Evolutionary conservation across 1,284 basidiomycete species (phyloP).

Genomic region (Ganoderma resinaceum): DNA sequence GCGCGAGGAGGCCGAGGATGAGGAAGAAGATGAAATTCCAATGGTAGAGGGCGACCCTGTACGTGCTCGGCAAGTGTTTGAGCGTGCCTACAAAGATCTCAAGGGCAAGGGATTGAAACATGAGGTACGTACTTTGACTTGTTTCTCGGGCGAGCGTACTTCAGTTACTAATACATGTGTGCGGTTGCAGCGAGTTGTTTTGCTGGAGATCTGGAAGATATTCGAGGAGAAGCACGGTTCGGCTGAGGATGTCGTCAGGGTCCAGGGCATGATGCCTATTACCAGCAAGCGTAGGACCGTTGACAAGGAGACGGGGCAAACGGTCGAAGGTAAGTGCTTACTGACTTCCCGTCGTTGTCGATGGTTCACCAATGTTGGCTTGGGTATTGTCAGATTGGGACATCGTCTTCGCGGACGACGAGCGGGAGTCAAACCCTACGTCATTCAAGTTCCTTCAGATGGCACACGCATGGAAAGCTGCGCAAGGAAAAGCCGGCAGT

Average conservation of each 20-base stretch:
- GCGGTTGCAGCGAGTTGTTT: conserved; percentile 75
- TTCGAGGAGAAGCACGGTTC: conserved; percentile 87
- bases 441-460: conserved; percentile 94
- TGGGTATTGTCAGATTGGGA: conserved; percentile 85
- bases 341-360: background rate
- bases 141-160: conserved; percentile 13
- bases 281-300: conserved; percentile 87
- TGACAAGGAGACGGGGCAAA: conserved; percentile 84
- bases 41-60: conserved; percentile 55
- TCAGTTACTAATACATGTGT: background rate
- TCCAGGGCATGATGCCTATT: conserved; percentile 90
- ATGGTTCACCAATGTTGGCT: conserved; percentile 2
- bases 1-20: conserved; percentile 79
- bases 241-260: conserved; percentile 72
- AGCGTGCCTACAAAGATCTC: conserved; percentile 86
- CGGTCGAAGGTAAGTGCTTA: conserved; percentile 77
- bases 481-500: conserved; percentile 46
- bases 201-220: conserved; percentile 93
- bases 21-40: conserved; percentile 42
- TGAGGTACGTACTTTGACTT: conserved; percentile 62
- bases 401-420: conserved; percentile 94
- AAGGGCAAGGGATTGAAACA: conserved; percentile 83
- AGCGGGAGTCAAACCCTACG: conserved; percentile 88
- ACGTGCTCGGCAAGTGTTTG: conserved; percentile 79
- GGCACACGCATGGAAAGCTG: conserved; percentile 86